Base-by-base conservation (phyloP, 176 grass and related monocot genomes). In the Bonia amplexicaulis region DNA sequence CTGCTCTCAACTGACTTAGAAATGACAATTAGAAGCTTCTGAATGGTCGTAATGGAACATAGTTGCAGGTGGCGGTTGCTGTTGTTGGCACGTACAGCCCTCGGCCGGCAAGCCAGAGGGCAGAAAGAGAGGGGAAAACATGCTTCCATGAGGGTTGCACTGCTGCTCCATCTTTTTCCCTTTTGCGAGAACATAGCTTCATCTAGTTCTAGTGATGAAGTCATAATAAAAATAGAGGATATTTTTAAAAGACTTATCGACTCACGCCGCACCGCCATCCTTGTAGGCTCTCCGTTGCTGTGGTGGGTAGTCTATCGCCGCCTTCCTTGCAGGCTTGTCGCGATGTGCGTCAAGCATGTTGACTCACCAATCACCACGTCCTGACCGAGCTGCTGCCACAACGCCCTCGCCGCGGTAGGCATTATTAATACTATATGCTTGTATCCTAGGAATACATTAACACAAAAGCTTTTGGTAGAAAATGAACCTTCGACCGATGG, bases 401-500 rank as follows among this genome's bases (percentile, higher is more conserved):
- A 37, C 35, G 4, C 35, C 4, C 0, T 5, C 35, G 35, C 35
- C 4, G 4, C 4, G 35, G 35, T 37, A 4, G 35, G 35, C 35
- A 37, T 37, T 33, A 33, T 33, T 3, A 3, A 37, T 37, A 5
- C 35, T 37, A 37, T 0, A 37, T 17, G 4, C 22, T 59, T 62
- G 44, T 13, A 46, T 42, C 23, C 1, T 77, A 33, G n/a, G 17
- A 79, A 79, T 69, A 31, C 3, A 74, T 48, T 1, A 44, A 79
- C 61, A 31, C 17, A 62, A 58, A 1, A 35, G 73, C 8, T 37
- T 42, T 73, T 59, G 23, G 31, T 35, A 49, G 40, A 79, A 74
- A 67, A 86, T 4, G 6, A 62, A 94, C 92, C 92, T 90, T 90
- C 89, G 66, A 66, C 22, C 6, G 82, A 66, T 31, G 74, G 42